Percentiles rank a stretch among this genome's conserved stretches.
These are phyloP conservation scores for Microbotryomycetes sp. DNA, from an alignment of 1,284 basidiomycete genomes.

Conservation along the genomic window DNA sequence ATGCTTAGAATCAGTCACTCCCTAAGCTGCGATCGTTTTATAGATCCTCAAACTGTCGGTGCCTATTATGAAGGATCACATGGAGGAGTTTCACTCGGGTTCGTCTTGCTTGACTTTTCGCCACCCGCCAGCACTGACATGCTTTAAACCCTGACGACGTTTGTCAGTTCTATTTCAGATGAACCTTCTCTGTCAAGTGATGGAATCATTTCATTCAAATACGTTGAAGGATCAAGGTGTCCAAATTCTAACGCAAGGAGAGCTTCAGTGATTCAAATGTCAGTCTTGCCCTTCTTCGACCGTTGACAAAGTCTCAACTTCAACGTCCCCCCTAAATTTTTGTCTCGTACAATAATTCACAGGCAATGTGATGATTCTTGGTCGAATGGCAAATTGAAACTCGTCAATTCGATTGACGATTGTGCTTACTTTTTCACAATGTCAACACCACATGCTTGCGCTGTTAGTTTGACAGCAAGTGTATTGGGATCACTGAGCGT, in stretches of 20 bases:
- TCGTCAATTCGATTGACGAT: conserved; percentile 6
- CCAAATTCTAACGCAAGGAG: conserved; percentile 48
- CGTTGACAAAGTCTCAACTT: conserved; percentile 51
- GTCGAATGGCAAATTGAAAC: conserved; percentile 64
- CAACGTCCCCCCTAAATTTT: no score
- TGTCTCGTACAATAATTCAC: no score
- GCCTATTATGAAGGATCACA: conserved; percentile 57
- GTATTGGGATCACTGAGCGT: conserved; percentile 57
- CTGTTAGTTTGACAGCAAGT: conserved; percentile 49
- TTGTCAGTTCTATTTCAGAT: background rate
- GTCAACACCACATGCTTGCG: conserved; percentile 18
- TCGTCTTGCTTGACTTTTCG: background rate
- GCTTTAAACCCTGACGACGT: no score
- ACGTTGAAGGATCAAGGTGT: conserved; percentile 59
- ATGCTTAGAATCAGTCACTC: no score
- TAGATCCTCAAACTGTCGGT: conserved; percentile 51
- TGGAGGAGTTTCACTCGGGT: conserved; percentile 63
- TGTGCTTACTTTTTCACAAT: conserved; percentile 25
- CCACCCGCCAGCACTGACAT: background rate
- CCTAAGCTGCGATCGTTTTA: conserved; percentile 12
- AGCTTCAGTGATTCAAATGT: conserved; percentile 58
- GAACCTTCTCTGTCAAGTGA: conserved; percentile 31
- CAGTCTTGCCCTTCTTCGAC: conserved; percentile 55
- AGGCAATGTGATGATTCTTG: conserved; percentile 58
- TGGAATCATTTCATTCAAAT: conserved; percentile 49